Conservation (phyloP, 2,329 filamentous ascomycete genomes). For the Penicillium hesseltinei region DNA sequence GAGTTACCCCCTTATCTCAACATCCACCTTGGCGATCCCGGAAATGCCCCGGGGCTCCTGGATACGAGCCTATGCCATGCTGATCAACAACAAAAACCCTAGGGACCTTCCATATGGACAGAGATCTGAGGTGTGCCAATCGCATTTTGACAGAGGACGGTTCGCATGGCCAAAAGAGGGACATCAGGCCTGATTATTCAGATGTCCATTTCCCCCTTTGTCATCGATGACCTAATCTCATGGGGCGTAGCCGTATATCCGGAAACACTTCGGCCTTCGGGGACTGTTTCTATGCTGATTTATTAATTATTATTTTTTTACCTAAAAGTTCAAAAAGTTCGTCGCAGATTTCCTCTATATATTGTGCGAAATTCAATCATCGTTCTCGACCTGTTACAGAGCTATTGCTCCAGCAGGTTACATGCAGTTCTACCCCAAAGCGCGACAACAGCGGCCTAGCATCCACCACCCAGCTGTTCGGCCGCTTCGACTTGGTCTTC, state of each 20-base stretch:
- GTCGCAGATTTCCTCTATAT: no score
- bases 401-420: background rate
- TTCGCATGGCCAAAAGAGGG: background rate
- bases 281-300: background rate
- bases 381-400: background rate
- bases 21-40: background rate
- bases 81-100: background rate
- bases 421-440: constrained; percentile 22
- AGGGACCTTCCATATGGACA: background rate
- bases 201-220: background rate
- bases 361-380: background rate
- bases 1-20: background rate
- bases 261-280: background rate
- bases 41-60: background rate
- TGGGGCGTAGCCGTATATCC: background rate
- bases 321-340: background rate
- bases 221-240: background rate
- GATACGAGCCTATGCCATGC: background rate
- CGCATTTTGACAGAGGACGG: no score
- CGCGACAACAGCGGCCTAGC: constrained; percentile 17
- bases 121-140: no score
- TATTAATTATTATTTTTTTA: no score
- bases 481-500: constrained; percentile 16
- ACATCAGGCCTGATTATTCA: background rate
- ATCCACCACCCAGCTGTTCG: constrained; percentile 20